Percentiles rank a stretch among this genome's conserved stretches.
Conservation (phyloP, 2,329 filamentous ascomycete species). For the Pseudogymnoascus sp. region DNA sequence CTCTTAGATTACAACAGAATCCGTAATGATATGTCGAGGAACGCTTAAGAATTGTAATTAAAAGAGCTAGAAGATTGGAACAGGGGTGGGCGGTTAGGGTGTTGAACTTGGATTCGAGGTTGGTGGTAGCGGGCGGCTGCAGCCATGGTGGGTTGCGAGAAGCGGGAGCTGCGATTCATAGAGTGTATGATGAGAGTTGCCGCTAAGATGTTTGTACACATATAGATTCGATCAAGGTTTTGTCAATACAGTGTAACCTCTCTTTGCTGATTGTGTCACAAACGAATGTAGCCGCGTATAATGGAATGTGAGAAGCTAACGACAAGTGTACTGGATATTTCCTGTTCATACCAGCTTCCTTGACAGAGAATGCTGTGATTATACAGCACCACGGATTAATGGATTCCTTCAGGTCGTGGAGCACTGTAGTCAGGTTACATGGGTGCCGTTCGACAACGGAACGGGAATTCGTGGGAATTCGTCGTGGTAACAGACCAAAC, state of each 20-base stretch:
- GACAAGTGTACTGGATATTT: neutral
- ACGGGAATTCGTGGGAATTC: neutral
- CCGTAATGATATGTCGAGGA: constrained; percentile 81
- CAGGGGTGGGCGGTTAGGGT: neutral
- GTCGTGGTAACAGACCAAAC: too few relatives aligned
- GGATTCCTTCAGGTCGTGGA: neutral
- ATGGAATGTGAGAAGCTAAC: neutral
- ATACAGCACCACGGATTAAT: neutral
- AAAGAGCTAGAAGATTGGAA: constrained; percentile 8
- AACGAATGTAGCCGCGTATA: neutral
- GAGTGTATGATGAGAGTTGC: constrained; percentile 10
- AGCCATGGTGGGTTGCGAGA: neutral
- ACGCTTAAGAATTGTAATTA: constrained; percentile 32
- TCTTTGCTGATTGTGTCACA: neutral
- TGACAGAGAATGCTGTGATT: neutral
- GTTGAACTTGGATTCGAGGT: constrained; percentile 2
- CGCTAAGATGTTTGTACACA: constrained; percentile 9
- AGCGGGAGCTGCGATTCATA: constrained; percentile 8
- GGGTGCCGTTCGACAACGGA: neutral
- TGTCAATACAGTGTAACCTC: constrained; percentile 9
- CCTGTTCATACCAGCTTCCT: neutral
- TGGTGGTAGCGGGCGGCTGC: neutral
- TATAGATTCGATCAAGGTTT: neutral
- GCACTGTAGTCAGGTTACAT: neutral
- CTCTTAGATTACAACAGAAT: constrained; percentile 70